Base-by-base conservation (phyloP, 2,329 filamentous ascomycete species). In the Mycosphaerella sp. region DNA sequence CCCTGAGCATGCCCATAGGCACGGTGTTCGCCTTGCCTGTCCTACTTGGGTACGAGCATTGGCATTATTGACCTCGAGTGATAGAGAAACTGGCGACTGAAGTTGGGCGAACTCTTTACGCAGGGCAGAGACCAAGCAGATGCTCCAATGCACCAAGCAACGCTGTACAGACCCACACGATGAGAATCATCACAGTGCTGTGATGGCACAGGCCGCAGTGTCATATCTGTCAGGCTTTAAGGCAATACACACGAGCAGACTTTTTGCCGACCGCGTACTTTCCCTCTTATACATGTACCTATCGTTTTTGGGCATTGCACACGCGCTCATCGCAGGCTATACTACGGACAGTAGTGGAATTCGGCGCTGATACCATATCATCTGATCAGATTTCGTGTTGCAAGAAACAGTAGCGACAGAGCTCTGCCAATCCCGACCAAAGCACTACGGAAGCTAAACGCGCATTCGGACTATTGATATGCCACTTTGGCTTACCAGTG, bases 21-120 rank as follows among this genome's bases (percentile, higher is more conserved):
- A 44, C 64, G 8, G 10, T 59, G 1, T 14, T 60, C 2, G 66
- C 61, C 3, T 35, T 70, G n/a, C 5, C 61, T 0, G 62, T 65
- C 1, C 57, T 64, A 14, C 50, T 70, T 10, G 5, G 66, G 3
- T 54, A 68, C 36, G 68, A 73, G 47, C 53, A 49, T 7, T 45
- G 61, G 37, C 49, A 60, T 25, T 59, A 62, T 51, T 49, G 44
- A 8, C 55, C 50, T 4, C 56, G 50, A 35, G 57, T 56, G 12
- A 43, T 44, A 27, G 46, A 53, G 12, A 25, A 45, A 14, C 27
- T 32, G 21, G 47, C 40, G 37, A 48, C 37, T n/a, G 53, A 56
- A 45, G 46, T 48, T 8, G 50, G 51, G 37, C 28, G 30, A 5
- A 44, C 46, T 2, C 30, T 52, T 16, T 36, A 41, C 27, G 41